A percentile compares a stretch with the other conserved stretches of the same genome.
phyloP scores from a whole-genome alignment of 2,329 filamentous ascomycete genomes.

The Amphichorda felina region DNA sequence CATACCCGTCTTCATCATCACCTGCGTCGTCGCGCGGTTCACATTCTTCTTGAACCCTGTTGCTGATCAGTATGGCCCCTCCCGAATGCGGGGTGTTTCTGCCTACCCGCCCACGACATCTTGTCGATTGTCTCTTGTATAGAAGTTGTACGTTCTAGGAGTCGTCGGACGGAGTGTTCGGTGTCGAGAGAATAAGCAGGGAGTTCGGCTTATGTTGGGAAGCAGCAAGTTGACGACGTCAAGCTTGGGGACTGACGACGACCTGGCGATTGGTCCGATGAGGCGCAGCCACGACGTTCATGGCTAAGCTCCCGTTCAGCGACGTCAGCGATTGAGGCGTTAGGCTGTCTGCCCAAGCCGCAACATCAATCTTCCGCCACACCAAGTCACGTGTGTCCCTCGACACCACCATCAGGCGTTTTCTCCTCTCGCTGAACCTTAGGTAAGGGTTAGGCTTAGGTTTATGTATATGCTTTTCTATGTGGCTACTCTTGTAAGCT shows the following conservation, averaged over 20 bases:
- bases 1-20: conserved; percentile 97
- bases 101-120: conserved; percentile 62
- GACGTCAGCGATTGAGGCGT: conserved; percentile 12
- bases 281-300: conserved; percentile 16
- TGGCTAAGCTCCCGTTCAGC: conserved; percentile 5
- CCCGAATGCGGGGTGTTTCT: conserved; percentile 14
- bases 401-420: too few species aligned
- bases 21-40: conserved; percentile 96
- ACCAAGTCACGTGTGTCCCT: background rate
- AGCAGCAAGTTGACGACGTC: too few species aligned
- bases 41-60: conserved; percentile 71
- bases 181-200: background rate
- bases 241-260: background rate
- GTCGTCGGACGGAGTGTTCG: too few species aligned
- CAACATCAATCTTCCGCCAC: conserved; percentile 5
- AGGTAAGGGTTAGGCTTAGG: too few species aligned
- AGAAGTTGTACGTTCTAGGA: background rate
- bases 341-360: conserved; percentile 5
- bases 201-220: background rate
- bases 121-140: conserved; percentile 9
- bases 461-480: too few species aligned
- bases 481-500: too few species aligned
- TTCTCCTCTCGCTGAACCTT: too few species aligned
- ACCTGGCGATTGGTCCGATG: conserved; percentile 2
- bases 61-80: conserved; percentile 16